Conservation (phyloP, 2,329 filamentous ascomycete species). For the Fusarium nelsonii region DNA sequence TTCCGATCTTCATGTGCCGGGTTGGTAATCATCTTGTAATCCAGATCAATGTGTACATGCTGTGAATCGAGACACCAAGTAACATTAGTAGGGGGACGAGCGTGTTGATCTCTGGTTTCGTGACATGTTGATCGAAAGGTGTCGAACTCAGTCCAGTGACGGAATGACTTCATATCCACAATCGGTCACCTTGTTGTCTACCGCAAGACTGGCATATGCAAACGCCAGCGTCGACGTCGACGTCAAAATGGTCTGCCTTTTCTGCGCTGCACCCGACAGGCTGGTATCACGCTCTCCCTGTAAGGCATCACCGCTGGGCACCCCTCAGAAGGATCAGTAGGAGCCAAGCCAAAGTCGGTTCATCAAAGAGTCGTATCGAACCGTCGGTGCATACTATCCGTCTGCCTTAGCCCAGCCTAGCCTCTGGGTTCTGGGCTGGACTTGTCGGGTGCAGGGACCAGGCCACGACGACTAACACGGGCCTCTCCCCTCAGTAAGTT, state of each 20-base stretch:
- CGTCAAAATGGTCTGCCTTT: conserved; percentile 14
- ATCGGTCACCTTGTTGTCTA: background rate
- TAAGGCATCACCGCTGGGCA: conserved; percentile 9
- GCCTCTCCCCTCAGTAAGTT: background rate
- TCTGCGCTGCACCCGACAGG: conserved; percentile 35
- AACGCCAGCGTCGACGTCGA: conserved; percentile 1
- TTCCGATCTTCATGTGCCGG: conserved; percentile 11
- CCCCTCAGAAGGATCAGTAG: conserved; percentile 17
- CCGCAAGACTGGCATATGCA: background rate
- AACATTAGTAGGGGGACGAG: background rate
- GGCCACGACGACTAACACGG: conserved; percentile 25
- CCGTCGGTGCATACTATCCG: conserved; percentile 27
- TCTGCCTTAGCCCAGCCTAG: conserved; percentile 4
- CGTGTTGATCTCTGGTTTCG: conserved; percentile 6
- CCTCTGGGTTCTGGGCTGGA: background rate
- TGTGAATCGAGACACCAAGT: conserved; percentile 8
- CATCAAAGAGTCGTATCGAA: conserved; percentile 28
- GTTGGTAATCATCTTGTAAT: conserved; percentile 40
- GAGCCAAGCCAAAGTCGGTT: conserved; percentile 33
- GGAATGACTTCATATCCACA: conserved; percentile 31
- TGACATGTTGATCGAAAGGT: conserved; percentile 13
- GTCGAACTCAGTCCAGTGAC: conserved; percentile 5
- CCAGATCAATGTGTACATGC: background rate
- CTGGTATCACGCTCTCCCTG: conserved; percentile 26
- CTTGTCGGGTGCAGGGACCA: conserved; percentile 35